phyloP scores from a whole-genome alignment of 106 monocot genomes.

The Dendrobium catenatum region DNA sequence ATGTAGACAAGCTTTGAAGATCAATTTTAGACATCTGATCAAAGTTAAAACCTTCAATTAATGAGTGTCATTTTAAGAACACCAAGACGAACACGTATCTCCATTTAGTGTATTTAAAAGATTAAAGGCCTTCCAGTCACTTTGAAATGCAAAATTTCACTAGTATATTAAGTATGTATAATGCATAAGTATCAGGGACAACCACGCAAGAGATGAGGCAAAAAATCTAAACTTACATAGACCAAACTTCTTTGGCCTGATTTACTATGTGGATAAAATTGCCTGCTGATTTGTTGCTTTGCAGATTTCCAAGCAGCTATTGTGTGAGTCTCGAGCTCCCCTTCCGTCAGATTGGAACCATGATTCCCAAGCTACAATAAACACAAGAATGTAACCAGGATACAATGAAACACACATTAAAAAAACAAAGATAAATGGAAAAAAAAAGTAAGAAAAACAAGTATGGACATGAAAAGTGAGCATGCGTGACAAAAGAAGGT shows the following conservation, averaged over 20 bases:
- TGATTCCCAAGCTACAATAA: conserved; percentile 68
- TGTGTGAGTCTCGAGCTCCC: conserved; percentile 85
- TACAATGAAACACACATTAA: background rate
- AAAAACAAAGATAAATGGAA: background rate
- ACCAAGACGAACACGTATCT: background rate
- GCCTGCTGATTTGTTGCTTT: conserved; percentile 40
- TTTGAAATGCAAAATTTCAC: background rate
- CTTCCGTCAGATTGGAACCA: conserved; percentile 76
- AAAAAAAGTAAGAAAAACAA: too few relatives aligned
- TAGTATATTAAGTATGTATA: background rate
- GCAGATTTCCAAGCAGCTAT: conserved; percentile 90
- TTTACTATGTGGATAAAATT: conserved; percentile 34
- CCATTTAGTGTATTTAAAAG: background rate
- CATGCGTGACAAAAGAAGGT: too few relatives aligned
- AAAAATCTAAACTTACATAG: conserved; percentile 29
- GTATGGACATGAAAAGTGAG: too few relatives aligned
- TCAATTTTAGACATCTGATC: background rate
- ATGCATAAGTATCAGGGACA: background rate
- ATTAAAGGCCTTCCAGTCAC: background rate
- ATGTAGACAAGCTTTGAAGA: background rate
- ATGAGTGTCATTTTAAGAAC: background rate
- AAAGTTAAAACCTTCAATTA: background rate
- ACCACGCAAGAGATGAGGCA: background rate
- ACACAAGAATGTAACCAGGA: background rate
- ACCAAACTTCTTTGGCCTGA: conserved; percentile 36